Percentiles rank a stretch among this genome's conserved stretches.
Evolutionary conservation across 805 yeast species (phyloP).

Genomic region (Candida caryicola): DNA sequence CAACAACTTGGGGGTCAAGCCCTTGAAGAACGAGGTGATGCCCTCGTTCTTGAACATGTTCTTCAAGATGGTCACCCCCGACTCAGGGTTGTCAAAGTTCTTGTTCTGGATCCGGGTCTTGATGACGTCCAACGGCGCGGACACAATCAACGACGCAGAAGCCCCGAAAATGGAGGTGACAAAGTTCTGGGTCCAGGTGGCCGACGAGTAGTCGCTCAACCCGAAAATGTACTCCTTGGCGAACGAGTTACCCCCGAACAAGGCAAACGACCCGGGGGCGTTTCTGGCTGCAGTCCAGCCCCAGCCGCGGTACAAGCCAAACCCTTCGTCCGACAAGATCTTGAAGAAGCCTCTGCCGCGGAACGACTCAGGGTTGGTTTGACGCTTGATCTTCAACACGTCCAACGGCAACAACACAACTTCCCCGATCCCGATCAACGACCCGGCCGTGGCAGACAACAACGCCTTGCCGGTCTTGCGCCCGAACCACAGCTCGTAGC

Average conservation of each 20-base stretch:
- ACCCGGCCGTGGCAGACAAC: slow-evolving; percentile 96
- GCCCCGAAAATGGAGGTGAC: slow-evolving; percentile 95
- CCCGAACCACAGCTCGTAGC: slow-evolving; percentile 78
- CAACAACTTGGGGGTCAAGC: slow-evolving; percentile 91
- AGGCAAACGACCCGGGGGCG: slow-evolving; percentile 97
- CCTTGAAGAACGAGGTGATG: slow-evolving; percentile 86
- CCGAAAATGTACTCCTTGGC: slow-evolving; percentile 95
- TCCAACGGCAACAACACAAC: slow-evolving; percentile 92
- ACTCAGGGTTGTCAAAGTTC: slow-evolving; percentile 92
- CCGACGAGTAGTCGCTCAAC: slow-evolving; percentile 78
- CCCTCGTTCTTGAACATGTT: slow-evolving; percentile 95
- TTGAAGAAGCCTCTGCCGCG: slow-evolving; percentile 93
- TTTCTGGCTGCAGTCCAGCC: slow-evolving; percentile 99
- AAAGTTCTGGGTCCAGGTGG: slow-evolving; percentile 94
- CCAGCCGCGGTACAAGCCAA: slow-evolving; percentile 95
- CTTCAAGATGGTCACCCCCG: slow-evolving; percentile 88
- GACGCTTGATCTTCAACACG: slow-evolving; percentile 96
- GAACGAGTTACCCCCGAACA: slow-evolving; percentile 97
- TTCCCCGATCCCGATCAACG: slow-evolving; percentile 96
- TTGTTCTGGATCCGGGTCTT: slow-evolving; percentile 98
- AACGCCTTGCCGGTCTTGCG: slow-evolving; percentile 96
- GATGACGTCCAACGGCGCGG: slow-evolving; percentile 97
- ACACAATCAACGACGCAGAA: slow-evolving; percentile 90
- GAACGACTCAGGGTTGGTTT: slow-evolving; percentile 99
- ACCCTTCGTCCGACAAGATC: slow-evolving; percentile 86